These are phyloP conservation scores for Sphagnum tenellum DNA, from an alignment of 225 moss, liverwort and hornwort species.

Conservation along the genomic window DNA sequence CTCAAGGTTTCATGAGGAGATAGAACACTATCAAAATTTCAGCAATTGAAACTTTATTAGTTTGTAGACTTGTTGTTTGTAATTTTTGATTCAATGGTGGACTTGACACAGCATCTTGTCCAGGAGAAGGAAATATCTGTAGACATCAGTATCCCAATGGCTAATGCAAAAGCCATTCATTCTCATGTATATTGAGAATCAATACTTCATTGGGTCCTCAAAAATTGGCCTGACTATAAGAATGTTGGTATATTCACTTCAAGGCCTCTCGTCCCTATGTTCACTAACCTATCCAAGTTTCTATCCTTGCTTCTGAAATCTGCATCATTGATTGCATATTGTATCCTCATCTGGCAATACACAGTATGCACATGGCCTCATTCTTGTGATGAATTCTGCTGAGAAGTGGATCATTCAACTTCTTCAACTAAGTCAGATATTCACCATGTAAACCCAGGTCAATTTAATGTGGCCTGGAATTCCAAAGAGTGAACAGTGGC, in stretches of 20 bases:
- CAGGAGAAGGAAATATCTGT: constrained; percentile 75
- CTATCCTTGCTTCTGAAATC: background rate
- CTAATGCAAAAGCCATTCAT: constrained; percentile 77
- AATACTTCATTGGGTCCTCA: constrained; percentile 84
- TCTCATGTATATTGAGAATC: constrained; percentile 83
- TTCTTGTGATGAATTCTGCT: background rate
- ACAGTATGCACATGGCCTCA: too few species aligned
- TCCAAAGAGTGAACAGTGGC: constrained; percentile 25
- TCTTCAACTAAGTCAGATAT: background rate
- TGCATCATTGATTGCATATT: too few species aligned
- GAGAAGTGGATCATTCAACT: background rate
- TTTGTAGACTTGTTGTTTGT: background rate
- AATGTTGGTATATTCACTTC: constrained; percentile 36
- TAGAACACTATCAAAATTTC: too few species aligned
- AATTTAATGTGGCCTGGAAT: too few species aligned
- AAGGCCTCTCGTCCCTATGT: background rate
- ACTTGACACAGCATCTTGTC: constrained; percentile 39
- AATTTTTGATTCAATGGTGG: constrained; percentile 1
- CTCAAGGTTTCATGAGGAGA: too few species aligned
- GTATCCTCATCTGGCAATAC: too few species aligned
- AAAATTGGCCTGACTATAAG: constrained; percentile 91
- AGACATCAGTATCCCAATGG: constrained; percentile 79
- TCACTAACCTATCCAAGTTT: background rate
- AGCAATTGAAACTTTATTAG: background rate
- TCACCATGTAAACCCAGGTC: too few species aligned